Evolutionary conservation across 2,329 filamentous ascomycete species (phyloP).

Genomic region (Biscogniauxia mediterranea): DNA sequence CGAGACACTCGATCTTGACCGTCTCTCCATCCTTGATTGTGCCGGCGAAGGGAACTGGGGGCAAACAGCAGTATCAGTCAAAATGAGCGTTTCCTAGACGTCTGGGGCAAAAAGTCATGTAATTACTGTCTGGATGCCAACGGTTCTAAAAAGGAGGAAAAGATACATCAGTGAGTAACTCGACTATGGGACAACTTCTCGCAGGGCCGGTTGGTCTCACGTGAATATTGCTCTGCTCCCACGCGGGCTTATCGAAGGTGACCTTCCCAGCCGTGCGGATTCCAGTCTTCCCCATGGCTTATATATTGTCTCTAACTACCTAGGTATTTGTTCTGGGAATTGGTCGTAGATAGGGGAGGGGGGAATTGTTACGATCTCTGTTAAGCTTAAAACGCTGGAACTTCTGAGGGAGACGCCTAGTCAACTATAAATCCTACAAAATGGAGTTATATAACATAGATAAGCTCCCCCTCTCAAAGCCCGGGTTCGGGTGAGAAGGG

Average conservation of each 20-base stretch:
- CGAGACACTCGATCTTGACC: conserved; percentile 90
- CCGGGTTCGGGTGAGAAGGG: not conserved
- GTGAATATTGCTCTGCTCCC: conserved; percentile 68
- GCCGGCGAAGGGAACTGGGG: conserved; percentile 67
- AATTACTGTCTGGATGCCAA: conserved; percentile 84
- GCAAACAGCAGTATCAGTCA: conserved; percentile 1
- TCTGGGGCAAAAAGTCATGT: conserved; percentile 21
- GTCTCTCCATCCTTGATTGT: conserved; percentile 80
- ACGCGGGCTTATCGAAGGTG: conserved; percentile 68
- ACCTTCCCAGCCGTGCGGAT: conserved; percentile 74
- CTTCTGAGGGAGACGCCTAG: too few species aligned
- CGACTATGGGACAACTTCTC: conserved; percentile 17
- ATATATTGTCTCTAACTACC: conserved; percentile 2
- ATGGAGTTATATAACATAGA: not conserved
- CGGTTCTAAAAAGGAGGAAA: conserved; percentile 59
- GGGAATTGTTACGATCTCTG: too few species aligned
- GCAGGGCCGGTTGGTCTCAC: conserved; percentile 44
- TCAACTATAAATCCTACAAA: not conserved
- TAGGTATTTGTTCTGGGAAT: not conserved
- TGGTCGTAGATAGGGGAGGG: too few species aligned
- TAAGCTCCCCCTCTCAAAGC: not conserved
- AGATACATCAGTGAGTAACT: conserved; percentile 10
- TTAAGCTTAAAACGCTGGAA: too few species aligned
- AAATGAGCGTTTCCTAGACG: not conserved
- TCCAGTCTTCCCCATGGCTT: conserved; percentile 39